These are phyloP conservation scores for Ettlia oleoabundans DNA, from an alignment of 139 green algal species.

Conservation along the genomic window DNA sequence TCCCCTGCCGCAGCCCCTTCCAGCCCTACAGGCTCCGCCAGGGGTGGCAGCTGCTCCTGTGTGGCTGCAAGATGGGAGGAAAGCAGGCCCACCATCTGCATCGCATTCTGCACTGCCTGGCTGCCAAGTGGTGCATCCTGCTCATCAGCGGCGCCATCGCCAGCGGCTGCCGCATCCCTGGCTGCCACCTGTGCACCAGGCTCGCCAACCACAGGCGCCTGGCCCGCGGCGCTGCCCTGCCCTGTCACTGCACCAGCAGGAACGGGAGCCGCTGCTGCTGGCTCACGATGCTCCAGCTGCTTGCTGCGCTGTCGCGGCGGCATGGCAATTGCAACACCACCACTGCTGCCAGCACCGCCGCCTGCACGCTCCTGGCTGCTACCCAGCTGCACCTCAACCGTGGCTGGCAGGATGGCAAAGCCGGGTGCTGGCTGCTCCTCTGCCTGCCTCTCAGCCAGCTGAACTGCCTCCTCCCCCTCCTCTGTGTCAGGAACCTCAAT, in stretches of 20 bases:
- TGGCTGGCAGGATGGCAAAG: background rate
- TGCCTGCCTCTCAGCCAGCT: background rate
- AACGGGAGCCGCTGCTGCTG: background rate
- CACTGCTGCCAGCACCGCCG: background rate
- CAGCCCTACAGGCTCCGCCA: background rate
- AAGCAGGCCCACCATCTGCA: background rate
- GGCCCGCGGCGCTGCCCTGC: no score
- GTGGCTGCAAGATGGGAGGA: constrained; percentile 19
- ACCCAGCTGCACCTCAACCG: background rate
- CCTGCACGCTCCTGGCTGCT: background rate
- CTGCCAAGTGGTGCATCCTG: background rate
- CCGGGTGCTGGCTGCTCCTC: background rate
- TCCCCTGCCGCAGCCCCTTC: background rate
- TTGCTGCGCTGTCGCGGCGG: background rate
- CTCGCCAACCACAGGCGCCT: background rate
- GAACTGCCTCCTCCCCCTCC: background rate
- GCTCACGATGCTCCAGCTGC: background rate
- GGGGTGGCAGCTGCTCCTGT: background rate
- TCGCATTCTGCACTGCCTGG: constrained; percentile 1
- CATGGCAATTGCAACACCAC: background rate
- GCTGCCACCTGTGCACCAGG: background rate
- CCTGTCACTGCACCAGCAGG: background rate
- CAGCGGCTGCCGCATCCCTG: background rate
- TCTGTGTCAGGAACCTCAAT: background rate
- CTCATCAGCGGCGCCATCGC: background rate